Evolutionary conservation across 371 early-diverging fungal genomes (phyloP).

Genomic region (Mucor irregularis): DNA sequence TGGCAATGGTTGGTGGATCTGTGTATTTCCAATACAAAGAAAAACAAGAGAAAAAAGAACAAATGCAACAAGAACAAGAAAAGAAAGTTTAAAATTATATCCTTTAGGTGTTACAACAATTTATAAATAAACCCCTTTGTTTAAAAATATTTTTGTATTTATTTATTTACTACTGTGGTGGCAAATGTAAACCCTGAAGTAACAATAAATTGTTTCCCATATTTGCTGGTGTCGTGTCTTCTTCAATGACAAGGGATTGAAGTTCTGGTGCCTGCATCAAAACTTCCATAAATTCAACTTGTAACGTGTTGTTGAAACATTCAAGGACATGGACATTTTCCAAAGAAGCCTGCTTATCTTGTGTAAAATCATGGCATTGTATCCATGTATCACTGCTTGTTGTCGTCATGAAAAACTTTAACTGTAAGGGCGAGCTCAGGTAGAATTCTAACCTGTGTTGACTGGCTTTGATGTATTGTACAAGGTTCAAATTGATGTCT

Average conservation of each 20-base stretch:
- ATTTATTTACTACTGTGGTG: no score
- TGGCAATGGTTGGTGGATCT: constrained; percentile 52
- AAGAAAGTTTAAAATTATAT: no score
- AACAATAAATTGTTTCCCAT: constrained; percentile 16
- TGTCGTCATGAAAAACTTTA: constrained; percentile 53
- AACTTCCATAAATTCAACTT: constrained; percentile 25
- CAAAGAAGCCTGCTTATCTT: constrained; percentile 58
- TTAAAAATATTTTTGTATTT: no score
- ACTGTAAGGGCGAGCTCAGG: constrained; percentile 14
- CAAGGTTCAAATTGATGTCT: constrained; percentile 55
- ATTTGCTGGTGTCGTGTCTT: constrained; percentile 2
- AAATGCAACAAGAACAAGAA: not conserved
- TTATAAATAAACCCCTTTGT: no score
- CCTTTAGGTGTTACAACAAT: no score
- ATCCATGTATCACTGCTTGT: constrained; percentile 44
- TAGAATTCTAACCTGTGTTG: constrained; percentile 14
- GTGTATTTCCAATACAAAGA: constrained; percentile 42
- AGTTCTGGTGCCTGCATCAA: constrained; percentile 24
- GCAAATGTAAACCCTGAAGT: constrained; percentile 24
- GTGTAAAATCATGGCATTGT: constrained; percentile 73
- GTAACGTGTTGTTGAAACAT: constrained; percentile 30
- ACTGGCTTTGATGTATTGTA: constrained; percentile 47
- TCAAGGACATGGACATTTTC: constrained; percentile 36
- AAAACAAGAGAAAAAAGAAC: constrained; percentile 19
- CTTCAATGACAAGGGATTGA: constrained; percentile 18